Percentiles rank a stretch among this genome's conserved stretches.
Conservation (phyloP, 805 yeast species). For the Kodamaea sagamina region DNA sequence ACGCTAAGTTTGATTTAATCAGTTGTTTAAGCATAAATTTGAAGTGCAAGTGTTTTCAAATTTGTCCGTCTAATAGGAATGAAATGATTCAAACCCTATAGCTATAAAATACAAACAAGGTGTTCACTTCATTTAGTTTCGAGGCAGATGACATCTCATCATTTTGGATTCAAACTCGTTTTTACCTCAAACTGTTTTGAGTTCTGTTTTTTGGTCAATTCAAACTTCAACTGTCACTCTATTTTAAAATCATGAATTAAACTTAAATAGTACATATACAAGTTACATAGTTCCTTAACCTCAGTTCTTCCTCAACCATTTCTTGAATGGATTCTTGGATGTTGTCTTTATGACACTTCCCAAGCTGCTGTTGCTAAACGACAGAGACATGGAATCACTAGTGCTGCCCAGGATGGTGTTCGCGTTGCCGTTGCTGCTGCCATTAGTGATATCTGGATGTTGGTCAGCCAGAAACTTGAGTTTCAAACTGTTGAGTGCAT, state of each 20-base stretch:
- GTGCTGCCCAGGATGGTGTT: conserved; percentile 5
- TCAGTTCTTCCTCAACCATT: conserved; percentile 36
- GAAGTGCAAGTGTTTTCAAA: too few species aligned
- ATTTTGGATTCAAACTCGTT: too few species aligned
- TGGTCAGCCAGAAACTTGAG: conserved; percentile 27
- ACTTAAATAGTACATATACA: conserved; percentile 3
- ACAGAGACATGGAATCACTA: conserved; percentile 18
- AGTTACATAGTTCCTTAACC: conserved; percentile 1
- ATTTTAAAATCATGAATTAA: neutral
- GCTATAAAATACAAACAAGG: too few species aligned
- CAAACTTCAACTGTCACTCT: neutral
- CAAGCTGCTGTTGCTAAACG: conserved; percentile 28
- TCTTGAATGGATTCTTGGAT: conserved; percentile 41
- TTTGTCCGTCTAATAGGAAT: too few species aligned
- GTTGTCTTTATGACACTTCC: conserved; percentile 24
- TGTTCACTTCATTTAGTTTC: too few species aligned
- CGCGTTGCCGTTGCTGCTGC: conserved; percentile 9
- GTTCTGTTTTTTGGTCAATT: too few species aligned
- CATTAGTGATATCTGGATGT: conserved; percentile 13
- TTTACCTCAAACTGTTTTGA: too few species aligned
- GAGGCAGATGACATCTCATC: too few species aligned
- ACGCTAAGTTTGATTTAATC: too few species aligned
- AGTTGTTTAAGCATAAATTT: too few species aligned
- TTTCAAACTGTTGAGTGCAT: conserved; percentile 32
- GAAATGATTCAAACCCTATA: too few species aligned